These are phyloP conservation scores for Leonotis leonurus DNA, from an alignment of 257 asterid species.

Conservation along the genomic window DNA sequence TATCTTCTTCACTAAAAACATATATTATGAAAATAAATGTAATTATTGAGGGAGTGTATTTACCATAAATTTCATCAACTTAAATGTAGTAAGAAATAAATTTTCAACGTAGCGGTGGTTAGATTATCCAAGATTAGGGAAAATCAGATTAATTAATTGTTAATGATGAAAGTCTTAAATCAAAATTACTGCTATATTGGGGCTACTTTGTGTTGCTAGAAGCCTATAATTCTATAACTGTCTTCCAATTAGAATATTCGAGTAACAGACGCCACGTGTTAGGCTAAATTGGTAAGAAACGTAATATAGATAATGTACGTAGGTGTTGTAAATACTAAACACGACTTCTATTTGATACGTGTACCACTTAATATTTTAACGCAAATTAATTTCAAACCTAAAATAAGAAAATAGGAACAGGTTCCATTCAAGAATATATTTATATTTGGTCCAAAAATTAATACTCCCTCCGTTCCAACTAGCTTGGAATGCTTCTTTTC, in stretches of 20 bases:
- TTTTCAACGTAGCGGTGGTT: neutral
- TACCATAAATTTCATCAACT: no score
- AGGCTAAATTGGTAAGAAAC: neutral
- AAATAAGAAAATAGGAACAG: neutral
- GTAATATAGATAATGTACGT: neutral
- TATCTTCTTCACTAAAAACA: no score
- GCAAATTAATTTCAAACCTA: neutral
- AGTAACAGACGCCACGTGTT: constrained; percentile 6
- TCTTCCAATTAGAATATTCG: constrained; percentile 4
- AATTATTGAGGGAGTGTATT: no score
- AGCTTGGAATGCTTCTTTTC: no score
- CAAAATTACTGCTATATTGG: neutral
- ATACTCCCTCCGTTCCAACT: no score
- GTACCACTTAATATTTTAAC: neutral
- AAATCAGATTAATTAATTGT: neutral
- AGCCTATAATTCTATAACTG: no score
- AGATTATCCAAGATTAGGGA: constrained; percentile 3
- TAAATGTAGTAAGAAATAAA: no score
- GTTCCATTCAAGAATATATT: neutral
- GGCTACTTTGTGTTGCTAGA: neutral
- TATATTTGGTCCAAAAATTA: neutral
- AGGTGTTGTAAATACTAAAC: neutral
- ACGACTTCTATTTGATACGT: neutral
- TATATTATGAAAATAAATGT: no score
- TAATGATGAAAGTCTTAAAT: neutral